Evolutionary conservation across 75 land plant genomes (phyloP).

Genomic region (Adiantum capillusveneris): DNA sequence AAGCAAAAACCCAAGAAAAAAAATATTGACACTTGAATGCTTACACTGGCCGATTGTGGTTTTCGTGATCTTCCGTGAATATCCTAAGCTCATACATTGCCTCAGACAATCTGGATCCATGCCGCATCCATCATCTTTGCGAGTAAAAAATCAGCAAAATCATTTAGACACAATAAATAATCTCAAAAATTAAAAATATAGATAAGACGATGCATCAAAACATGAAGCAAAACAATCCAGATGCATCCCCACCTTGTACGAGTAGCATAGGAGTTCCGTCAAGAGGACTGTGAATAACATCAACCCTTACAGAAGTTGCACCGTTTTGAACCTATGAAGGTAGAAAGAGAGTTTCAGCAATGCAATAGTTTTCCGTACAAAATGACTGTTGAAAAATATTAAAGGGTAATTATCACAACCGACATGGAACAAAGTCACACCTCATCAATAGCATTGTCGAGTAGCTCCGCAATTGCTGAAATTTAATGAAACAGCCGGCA

Average conservation of each 20-base stretch:
- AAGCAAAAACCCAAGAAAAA: no score
- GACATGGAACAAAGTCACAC: no score
- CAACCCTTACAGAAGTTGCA: conserved; percentile 77
- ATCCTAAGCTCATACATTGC: conserved; percentile 88
- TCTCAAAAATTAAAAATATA: not conserved
- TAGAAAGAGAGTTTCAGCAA: not conserved
- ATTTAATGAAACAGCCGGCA: no score
- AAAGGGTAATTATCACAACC: not conserved
- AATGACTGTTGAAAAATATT: not conserved
- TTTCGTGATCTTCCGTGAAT: conserved; percentile 58
- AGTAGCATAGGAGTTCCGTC: conserved; percentile 66
- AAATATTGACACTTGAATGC: no score
- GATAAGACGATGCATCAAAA: not conserved
- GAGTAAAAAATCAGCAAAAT: no score
- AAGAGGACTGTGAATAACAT: conserved; percentile 52
- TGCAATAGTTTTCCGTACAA: not conserved
- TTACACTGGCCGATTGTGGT: conserved; percentile 80
- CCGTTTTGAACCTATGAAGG: conserved; percentile 65
- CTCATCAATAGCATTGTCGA: conserved; percentile 97
- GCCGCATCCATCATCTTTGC: conserved; percentile 99
- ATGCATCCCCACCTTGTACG: conserved; percentile 38
- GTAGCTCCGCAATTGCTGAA: conserved; percentile 86
- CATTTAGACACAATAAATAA: not conserved
- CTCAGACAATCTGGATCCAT: conserved; percentile 77
- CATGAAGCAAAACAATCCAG: conserved; percentile 52